Percentiles rank a stretch among this genome's conserved stretches.
Evolutionary conservation across 1,284 basidiomycete species (phyloP).

Genomic region (Trichosporon inkin): DNA sequence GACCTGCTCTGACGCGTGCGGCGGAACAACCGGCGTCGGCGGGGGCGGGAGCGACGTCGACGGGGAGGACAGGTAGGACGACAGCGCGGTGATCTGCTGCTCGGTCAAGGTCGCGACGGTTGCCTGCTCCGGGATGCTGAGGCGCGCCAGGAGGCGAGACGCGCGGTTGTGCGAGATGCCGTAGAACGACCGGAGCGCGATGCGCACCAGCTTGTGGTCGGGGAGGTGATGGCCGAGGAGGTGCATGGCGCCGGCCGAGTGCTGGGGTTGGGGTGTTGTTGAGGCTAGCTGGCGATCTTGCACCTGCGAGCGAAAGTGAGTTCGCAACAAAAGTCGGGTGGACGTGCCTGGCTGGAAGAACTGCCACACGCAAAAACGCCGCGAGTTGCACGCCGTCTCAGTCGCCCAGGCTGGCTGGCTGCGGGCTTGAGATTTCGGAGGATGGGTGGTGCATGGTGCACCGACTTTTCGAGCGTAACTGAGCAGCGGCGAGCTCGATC

Average conservation of each 20-base stretch:
- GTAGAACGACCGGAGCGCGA: conserved; percentile 56
- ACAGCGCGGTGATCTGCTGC: conserved; percentile 55
- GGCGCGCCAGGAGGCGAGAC: conserved; percentile 52
- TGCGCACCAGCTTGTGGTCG: conserved; percentile 52
- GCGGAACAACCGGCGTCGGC: conserved; percentile 35
- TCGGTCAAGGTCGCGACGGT: conserved; percentile 52
- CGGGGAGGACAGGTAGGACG: conserved; percentile 56
- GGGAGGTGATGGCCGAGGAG: conserved; percentile 53
- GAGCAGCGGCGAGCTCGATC: neutral
- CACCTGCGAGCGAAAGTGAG: neutral
- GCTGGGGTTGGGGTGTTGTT: neutral
- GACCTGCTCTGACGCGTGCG: conserved; percentile 3
- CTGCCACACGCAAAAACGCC: conserved; percentile 14
- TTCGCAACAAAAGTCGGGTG: conserved; percentile 17
- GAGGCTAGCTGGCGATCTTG: neutral
- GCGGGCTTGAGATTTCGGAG: conserved; percentile 13
- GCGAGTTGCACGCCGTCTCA: neutral
- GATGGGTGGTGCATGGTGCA: neutral
- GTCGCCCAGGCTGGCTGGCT: neutral
- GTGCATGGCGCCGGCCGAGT: conserved; percentile 39
- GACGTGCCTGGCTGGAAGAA: conserved; percentile 11
- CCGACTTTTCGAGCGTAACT: neutral
- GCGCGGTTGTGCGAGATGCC: conserved; percentile 54
- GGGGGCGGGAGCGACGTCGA: conserved; percentile 37
- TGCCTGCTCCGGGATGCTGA: conserved; percentile 53